These are phyloP conservation scores for Zasmidium cellare DNA, from an alignment of 2,329 filamentous ascomycete genomes.

Conservation along the genomic window DNA sequence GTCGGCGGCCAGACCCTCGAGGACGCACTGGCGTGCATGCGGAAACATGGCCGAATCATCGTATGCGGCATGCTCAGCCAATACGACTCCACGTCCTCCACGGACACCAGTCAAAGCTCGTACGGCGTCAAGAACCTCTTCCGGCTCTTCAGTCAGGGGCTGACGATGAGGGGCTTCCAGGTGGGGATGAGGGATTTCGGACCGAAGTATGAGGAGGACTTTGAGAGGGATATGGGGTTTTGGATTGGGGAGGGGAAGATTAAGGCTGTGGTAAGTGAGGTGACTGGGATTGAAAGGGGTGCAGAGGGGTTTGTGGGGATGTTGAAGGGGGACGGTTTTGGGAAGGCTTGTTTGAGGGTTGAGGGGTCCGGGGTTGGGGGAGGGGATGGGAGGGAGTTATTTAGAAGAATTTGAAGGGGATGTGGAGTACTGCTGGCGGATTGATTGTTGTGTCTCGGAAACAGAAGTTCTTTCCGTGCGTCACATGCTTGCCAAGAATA, in stretches of 20 bases:
- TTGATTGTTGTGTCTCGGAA: too few relatives aligned
- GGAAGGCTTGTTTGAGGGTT: constrained; percentile 71
- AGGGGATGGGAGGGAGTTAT: too few relatives aligned
- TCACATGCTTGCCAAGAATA: too few relatives aligned
- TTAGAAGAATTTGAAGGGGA: too few relatives aligned
- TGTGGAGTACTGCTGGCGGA: too few relatives aligned
- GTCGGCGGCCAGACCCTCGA: constrained; percentile 70
- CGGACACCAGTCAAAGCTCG: constrained; percentile 34
- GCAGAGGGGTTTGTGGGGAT: constrained; percentile 72
- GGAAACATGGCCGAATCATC: constrained; percentile 66
- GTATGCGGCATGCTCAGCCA: constrained; percentile 68
- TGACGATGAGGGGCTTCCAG: constrained; percentile 76
- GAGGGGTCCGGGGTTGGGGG: too few relatives aligned
- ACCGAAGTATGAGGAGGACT: constrained; percentile 65
- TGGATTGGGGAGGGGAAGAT: constrained; percentile 77
- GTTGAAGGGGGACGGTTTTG: constrained; percentile 77
- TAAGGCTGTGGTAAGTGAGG: constrained; percentile 68
- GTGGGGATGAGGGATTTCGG: constrained; percentile 65
- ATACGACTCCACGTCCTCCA: constrained; percentile 64
- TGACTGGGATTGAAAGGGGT: constrained; percentile 75
- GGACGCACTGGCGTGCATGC: constrained; percentile 65
- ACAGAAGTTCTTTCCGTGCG: too few relatives aligned
- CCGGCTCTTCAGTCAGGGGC: constrained; percentile 63
- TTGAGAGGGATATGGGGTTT: constrained; percentile 72
- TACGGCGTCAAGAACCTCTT: constrained; percentile 61